phyloP scores from a whole-genome alignment of 129 eudicot genomes.

The Flaveria linearis region DNA sequence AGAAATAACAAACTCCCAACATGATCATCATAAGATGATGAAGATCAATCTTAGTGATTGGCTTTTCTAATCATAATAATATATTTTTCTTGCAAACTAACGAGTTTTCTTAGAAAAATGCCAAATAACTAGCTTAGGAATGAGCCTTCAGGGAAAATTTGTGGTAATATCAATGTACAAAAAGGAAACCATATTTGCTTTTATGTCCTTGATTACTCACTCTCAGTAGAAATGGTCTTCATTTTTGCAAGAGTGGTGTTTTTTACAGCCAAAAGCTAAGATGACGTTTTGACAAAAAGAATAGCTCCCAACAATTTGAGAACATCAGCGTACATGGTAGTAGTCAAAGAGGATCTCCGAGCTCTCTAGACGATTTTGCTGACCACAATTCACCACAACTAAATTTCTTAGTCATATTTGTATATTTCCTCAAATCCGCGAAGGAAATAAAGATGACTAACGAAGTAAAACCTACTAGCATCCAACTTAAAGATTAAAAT shows the following conservation, averaged over 20 bases:
- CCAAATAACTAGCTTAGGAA: background rate
- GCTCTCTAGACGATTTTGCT: no score
- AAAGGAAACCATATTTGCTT: background rate
- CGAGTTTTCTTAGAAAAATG: background rate
- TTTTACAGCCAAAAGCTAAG: background rate
- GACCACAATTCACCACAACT: background rate
- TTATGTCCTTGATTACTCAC: no score
- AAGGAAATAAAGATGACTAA: background rate
- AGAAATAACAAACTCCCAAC: background rate
- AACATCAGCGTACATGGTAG: background rate
- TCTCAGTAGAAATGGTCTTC: background rate
- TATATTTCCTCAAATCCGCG: background rate
- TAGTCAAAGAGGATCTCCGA: background rate
- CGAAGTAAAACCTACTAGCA: background rate
- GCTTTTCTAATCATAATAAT: background rate
- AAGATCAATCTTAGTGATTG: background rate
- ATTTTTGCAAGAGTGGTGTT: background rate
- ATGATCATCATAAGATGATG: background rate
- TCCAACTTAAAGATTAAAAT: background rate
- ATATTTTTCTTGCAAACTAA: background rate
- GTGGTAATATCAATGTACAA: background rate
- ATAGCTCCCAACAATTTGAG: background rate
- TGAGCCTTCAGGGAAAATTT: background rate
- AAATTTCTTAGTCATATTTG: background rate
- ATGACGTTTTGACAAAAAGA: background rate